These are phyloP conservation scores for Penstemon davidsonii DNA, from an alignment of 257 asterid genomes.

Conservation along the genomic window DNA sequence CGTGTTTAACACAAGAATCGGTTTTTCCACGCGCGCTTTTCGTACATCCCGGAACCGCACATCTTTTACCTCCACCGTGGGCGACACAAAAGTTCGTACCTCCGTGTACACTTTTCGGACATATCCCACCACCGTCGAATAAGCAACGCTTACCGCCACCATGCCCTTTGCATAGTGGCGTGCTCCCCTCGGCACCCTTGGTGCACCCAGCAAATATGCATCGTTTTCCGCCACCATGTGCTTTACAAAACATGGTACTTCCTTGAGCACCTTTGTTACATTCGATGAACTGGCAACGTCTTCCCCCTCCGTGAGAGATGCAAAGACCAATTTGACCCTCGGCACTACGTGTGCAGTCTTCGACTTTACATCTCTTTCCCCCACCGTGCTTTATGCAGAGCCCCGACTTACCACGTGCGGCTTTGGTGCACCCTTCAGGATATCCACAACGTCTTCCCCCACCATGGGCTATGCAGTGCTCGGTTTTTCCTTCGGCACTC, in stretches of 20 bases:
- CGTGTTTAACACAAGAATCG: constrained; percentile 81
- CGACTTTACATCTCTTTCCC: constrained; percentile 84
- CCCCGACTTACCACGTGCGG: constrained; percentile 91
- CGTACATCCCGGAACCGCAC: constrained; percentile 69
- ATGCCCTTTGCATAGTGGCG: constrained; percentile 90
- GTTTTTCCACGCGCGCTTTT: constrained; percentile 95
- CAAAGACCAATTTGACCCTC: constrained; percentile 89
- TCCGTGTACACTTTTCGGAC: constrained; percentile 94
- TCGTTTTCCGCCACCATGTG: constrained; percentile 92
- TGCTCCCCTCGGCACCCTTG: constrained; percentile 91
- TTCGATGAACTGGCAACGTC: constrained; percentile 61
- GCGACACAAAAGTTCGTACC: constrained; percentile 90
- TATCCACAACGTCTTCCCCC: constrained; percentile 77
- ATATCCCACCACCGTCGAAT: constrained; percentile 88
- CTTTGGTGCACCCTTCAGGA: constrained; percentile 66
- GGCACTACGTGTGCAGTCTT: constrained; percentile 83
- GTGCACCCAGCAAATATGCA: constrained; percentile 85
- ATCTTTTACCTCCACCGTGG: constrained; percentile 94
- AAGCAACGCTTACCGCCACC: constrained; percentile 96
- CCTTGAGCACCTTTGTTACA: constrained; percentile 88
- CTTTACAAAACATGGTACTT: constrained; percentile 79
- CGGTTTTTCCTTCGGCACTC: constrained; percentile 88
- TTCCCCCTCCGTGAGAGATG: constrained; percentile 93
- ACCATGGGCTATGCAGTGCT: constrained; percentile 81
- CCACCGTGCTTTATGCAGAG: constrained; percentile 94